Evolutionary conservation across 169 alveolate species (phyloP), one percentile per base, ranked within the genome.

Genomic region (Amoebophrya sp.): DNA sequence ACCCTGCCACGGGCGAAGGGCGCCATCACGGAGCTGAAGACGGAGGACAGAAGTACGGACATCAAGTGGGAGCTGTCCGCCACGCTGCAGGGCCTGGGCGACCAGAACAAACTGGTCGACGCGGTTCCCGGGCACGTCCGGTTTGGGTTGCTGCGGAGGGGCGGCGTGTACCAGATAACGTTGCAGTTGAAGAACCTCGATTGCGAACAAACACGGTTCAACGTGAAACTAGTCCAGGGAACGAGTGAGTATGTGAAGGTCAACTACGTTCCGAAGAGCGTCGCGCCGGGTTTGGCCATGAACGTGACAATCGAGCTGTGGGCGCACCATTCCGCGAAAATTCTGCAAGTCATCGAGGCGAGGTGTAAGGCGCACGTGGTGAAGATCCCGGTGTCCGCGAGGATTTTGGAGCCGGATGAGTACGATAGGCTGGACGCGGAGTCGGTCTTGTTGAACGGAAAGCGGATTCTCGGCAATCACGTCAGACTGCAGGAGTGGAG

Each of bases 21-120:
- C 29, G 83, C 83, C 10, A n/a, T 66, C 38, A 18, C 29, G 83
- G 83, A 18, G 29, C 32, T 66, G 83, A 66, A 66, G 83, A 66
- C 83, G 32, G 83, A 66, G 83, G 83, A 66, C 35, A 2, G 39
- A 7, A 7, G 32, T 2, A 66, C 1, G 83, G 83, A 66, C 83
- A 18, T 66, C 83, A 66, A 66, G 35, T 66, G 83, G 83, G 83
- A 66, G 83, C 83, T 66, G 29, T 66, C 83, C 35, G 32, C 35
- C 83, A 66, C 83, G 83, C 1, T 66, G 83, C 83, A 66, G 35
- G 83, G 83, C 35, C 35, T 66, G 35, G 83, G 83, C 83, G 83
- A 66, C 35, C 83, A 18, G 32, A 66, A 66, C 35, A 66, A 66
- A 25, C 83, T 66, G 35, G 83, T 66, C 7, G 83, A 66, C 29